Conservation (phyloP, 2,329 filamentous ascomycete species). For the Dactylonectria macrodidyma region DNA sequence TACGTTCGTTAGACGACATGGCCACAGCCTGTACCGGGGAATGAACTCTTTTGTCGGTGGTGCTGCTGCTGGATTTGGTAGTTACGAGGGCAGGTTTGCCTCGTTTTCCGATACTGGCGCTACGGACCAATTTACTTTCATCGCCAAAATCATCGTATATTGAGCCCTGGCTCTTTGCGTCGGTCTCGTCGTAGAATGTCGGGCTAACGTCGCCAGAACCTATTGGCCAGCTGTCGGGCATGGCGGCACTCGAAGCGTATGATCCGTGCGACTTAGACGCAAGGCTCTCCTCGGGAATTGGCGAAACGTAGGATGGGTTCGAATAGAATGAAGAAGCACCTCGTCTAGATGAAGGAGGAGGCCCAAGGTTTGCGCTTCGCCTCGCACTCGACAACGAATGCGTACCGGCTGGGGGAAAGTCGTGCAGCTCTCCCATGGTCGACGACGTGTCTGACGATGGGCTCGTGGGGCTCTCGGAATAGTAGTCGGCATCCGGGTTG, state of each 20-base stretch:
- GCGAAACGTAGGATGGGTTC: slow-evolving; percentile 77
- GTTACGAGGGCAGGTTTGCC: slow-evolving; percentile 71
- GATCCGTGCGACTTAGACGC: slow-evolving; percentile 72
- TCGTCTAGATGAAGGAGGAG: slow-evolving; percentile 72
- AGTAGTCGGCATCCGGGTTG: slow-evolving; percentile 49
- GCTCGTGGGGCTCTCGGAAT: slow-evolving; percentile 61
- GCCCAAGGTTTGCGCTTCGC: slow-evolving; percentile 69
- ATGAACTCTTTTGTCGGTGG: slow-evolving; percentile 51
- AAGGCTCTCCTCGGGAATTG: slow-evolving; percentile 81
- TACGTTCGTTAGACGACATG: slow-evolving; percentile 62
- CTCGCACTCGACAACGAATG: slow-evolving; percentile 52
- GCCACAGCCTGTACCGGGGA: slow-evolving; percentile 59
- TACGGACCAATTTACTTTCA: slow-evolving; percentile 71
- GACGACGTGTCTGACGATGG: slow-evolving; percentile 66
- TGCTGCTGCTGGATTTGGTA: slow-evolving; percentile 42
- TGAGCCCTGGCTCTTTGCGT: slow-evolving; percentile 61
- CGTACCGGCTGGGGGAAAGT: slow-evolving; percentile 65
- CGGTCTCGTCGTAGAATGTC: slow-evolving; percentile 65
- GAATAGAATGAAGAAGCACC: slow-evolving; percentile 78
- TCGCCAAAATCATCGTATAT: slow-evolving; percentile 65
- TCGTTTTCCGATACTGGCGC: slow-evolving; percentile 73
- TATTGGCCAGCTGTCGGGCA: slow-evolving; percentile 77
- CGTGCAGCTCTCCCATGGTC: slow-evolving; percentile 70
- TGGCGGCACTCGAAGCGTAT: slow-evolving; percentile 80
- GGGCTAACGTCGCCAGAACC: slow-evolving; percentile 61